Conservation (phyloP, 2,329 filamentous ascomycete genomes). For the Clarireedia homoeocarpa region DNA sequence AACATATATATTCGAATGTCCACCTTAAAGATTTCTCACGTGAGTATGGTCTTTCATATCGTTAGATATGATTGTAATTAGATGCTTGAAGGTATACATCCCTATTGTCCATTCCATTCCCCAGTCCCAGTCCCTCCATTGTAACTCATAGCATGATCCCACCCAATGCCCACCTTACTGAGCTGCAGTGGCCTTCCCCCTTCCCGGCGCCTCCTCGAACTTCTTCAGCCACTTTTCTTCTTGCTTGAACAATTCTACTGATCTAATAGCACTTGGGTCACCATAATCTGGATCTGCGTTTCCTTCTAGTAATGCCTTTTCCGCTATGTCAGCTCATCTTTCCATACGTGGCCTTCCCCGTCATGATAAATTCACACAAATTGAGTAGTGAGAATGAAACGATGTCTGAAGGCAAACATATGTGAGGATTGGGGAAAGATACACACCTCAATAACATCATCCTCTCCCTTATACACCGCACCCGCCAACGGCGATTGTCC, state of each 20-base stretch:
- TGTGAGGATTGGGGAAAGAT: neutral
- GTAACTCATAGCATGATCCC: too few relatives aligned
- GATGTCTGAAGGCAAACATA: too few relatives aligned
- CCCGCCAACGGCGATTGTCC: constrained; percentile 64
- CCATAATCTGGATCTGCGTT: constrained; percentile 48
- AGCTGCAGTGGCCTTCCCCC: constrained; percentile 33
- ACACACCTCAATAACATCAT: constrained; percentile 50
- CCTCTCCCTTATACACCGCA: constrained; percentile 65
- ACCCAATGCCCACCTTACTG: neutral
- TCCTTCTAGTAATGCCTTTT: constrained; percentile 38
- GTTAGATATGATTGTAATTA: too few relatives aligned
- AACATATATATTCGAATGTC: too few relatives aligned
- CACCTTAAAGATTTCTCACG: too few relatives aligned
- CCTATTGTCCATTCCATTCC: too few relatives aligned
- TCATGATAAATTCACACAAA: constrained; percentile 60
- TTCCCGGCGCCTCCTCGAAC: constrained; percentile 42
- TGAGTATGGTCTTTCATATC: too few relatives aligned
- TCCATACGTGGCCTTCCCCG: neutral
- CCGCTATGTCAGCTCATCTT: neutral
- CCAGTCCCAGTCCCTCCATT: too few relatives aligned
- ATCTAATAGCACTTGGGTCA: constrained; percentile 40
- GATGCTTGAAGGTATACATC: too few relatives aligned
- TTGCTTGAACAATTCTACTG: constrained; percentile 45
- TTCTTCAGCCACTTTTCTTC: constrained; percentile 41
- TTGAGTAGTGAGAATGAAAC: constrained; percentile 58